Conservation (phyloP, 2,329 filamentous ascomycete species). For the Trichoderma endophyticum region DNA sequence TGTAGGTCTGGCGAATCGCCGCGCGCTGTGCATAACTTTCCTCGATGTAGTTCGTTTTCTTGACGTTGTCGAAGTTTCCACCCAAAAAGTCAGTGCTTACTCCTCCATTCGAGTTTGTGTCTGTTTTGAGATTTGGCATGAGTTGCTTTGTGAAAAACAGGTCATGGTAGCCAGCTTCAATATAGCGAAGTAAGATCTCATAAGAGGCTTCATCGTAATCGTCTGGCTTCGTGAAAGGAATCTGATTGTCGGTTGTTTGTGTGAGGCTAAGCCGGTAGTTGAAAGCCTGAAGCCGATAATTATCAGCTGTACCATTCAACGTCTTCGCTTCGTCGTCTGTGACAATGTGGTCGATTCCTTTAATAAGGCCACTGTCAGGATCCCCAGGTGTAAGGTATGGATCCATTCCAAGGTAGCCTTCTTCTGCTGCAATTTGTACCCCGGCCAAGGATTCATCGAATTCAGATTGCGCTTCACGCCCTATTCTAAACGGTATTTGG, state of each 20-base stretch:
- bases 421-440: not conserved
- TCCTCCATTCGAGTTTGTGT: constrained; percentile 21
- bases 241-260: constrained; percentile 2
- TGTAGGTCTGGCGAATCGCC: constrained; percentile 17
- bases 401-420: constrained; percentile 18
- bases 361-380: constrained; percentile 21
- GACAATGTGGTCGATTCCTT: constrained; percentile 22
- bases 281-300: constrained; percentile 18
- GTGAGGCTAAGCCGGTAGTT: constrained; percentile 19
- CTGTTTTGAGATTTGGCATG: constrained; percentile 20
- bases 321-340: not conserved
- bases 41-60: constrained; percentile 14
- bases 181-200: constrained; percentile 18
- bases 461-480: constrained; percentile 19
- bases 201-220: constrained; percentile 13
- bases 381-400: constrained; percentile 22
- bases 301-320: constrained; percentile 11
- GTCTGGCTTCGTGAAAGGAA: constrained; percentile 15
- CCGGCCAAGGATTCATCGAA: constrained; percentile 23
- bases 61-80: constrained; percentile 21
- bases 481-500: constrained; percentile 18
- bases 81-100: constrained; percentile 26
- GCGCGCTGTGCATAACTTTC: constrained; percentile 19
- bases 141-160: constrained; percentile 15
- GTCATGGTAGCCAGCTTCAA: constrained; percentile 11